These are phyloP conservation scores for Piper betle DNA, from an alignment of 164 flowering plant genomes.

Conservation along the genomic window DNA sequence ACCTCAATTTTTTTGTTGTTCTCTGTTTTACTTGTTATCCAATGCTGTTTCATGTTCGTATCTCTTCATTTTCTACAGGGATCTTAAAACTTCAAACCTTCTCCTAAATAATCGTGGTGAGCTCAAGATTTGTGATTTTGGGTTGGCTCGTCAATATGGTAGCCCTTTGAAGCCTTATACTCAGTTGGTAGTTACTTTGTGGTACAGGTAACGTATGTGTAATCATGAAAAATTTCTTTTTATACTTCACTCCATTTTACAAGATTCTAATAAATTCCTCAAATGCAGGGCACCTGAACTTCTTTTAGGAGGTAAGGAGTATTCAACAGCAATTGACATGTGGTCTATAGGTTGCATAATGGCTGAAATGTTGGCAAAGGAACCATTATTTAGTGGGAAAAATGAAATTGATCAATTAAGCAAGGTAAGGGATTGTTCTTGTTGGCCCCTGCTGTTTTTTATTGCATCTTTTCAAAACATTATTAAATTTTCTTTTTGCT, in stretches of 20 bases:
- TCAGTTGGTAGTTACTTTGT: slow-evolving; percentile 61
- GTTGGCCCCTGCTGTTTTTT: too few relatives aligned
- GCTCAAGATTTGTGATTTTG: slow-evolving; percentile 76
- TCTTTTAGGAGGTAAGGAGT: slow-evolving; percentile 46
- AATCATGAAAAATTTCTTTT: background rate
- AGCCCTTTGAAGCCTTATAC: slow-evolving; percentile 67
- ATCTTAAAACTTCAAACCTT: slow-evolving; percentile 70
- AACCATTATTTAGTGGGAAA: slow-evolving; percentile 53
- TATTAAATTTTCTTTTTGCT: background rate
- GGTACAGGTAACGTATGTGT: slow-evolving; percentile 44
- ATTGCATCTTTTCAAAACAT: too few relatives aligned
- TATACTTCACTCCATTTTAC: background rate
- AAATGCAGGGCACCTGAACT: slow-evolving; percentile 70
- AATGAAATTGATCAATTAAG: slow-evolving; percentile 53
- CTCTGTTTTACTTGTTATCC: background rate
- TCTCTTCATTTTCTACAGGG: slow-evolving; percentile 23
- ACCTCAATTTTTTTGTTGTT: background rate
- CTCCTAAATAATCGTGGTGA: slow-evolving; percentile 60
- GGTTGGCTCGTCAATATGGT: slow-evolving; percentile 73
- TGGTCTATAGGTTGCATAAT: slow-evolving; percentile 86
- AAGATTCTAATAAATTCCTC: background rate
- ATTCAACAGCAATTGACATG: slow-evolving; percentile 79
- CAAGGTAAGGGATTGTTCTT: slow-evolving; percentile 25
- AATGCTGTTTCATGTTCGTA: background rate
- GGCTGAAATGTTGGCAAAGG: slow-evolving; percentile 56